phyloP scores from a whole-genome alignment of 2,329 filamentous ascomycete species.

The Polytolypa hystricis region DNA sequence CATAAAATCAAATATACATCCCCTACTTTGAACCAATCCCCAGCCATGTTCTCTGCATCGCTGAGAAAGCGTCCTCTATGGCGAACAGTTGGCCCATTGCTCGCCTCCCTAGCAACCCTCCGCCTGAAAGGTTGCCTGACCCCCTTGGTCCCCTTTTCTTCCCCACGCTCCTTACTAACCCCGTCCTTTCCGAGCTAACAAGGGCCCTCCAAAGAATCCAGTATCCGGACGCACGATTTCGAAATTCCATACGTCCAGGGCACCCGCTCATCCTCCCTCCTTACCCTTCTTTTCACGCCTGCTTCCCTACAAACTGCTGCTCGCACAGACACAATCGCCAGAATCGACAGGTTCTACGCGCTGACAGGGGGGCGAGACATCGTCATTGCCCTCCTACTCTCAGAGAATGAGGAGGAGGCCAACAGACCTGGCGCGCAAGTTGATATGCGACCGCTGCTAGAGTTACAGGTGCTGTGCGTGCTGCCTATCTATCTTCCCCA shows the following conservation, averaged over 20 bases:
- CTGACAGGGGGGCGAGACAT: slow-evolving; percentile 6
- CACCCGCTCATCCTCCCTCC: slow-evolving; percentile 5
- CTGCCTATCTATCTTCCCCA: no score
- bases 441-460: slow-evolving; percentile 13
- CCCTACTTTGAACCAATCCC: no score
- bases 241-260: slow-evolving; percentile 8
- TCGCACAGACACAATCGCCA: slow-evolving; percentile 12
- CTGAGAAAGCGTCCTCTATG: slow-evolving; percentile 7
- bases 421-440: no score
- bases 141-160: no score
- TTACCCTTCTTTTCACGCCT: slow-evolving; percentile 15
- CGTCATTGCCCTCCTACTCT: slow-evolving; percentile 17
- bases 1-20: not conserved
- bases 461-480: slow-evolving; percentile 19
- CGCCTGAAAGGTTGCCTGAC: slow-evolving; percentile 18
- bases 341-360: slow-evolving; percentile 12
- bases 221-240: slow-evolving; percentile 15
- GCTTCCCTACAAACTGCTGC: slow-evolving; percentile 11
- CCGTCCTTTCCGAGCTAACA: no score
- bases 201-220: slow-evolving; percentile 10
- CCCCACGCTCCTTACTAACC: not conserved
- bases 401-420: slow-evolving; percentile 14
- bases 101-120: slow-evolving; percentile 2
- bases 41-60: slow-evolving; percentile 7
- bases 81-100: slow-evolving; percentile 4